Conservation (phyloP, 768 basidiomycete species). For the Russula abietina region DNA sequence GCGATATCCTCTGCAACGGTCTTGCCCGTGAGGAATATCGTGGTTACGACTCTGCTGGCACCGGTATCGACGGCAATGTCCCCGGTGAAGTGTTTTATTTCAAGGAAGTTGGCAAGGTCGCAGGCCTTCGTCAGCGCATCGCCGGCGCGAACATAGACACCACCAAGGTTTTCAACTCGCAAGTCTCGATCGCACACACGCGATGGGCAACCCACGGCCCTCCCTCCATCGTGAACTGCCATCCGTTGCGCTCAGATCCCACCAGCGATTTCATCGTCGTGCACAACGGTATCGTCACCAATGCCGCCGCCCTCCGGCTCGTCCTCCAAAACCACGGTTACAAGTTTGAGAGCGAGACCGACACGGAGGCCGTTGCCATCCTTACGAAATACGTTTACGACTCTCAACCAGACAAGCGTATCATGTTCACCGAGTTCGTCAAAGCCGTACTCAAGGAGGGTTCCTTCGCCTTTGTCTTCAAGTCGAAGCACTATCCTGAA, state of each 20-base stretch:
- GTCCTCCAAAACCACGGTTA: slow-evolving; percentile 96
- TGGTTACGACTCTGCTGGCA: slow-evolving; percentile 93
- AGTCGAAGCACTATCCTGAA: slow-evolving; percentile 91
- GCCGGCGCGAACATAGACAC: slow-evolving; percentile 64
- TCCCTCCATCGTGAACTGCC: slow-evolving; percentile 85
- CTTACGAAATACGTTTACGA: slow-evolving; percentile 96
- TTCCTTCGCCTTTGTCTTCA: slow-evolving; percentile 99
- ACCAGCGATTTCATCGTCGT: slow-evolving; percentile 84
- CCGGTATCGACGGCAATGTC: slow-evolving; percentile 89
- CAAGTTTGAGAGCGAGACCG: slow-evolving; percentile 91
- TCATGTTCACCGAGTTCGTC: slow-evolving; percentile 85
- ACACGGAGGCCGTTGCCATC: slow-evolving; percentile 96
- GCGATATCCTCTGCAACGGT: slow-evolving; percentile 86
- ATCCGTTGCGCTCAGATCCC: slow-evolving; percentile 84
- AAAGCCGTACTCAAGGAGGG: slow-evolving; percentile 97
- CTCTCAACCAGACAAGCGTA: slow-evolving; percentile 76
- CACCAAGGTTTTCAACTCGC: slow-evolving; percentile 69
- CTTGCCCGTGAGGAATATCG: slow-evolving; percentile 96
- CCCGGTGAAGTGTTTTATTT: slow-evolving; percentile 72
- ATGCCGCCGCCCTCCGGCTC: slow-evolving; percentile 77
- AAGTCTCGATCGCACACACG: slow-evolving; percentile 97
- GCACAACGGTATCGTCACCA: slow-evolving; percentile 99
- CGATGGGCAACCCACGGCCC: slow-evolving; percentile 99
- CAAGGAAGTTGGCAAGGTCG: slow-evolving; percentile 98
- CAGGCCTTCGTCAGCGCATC: slow-evolving; percentile 85